Conservation (phyloP, 495 filamentous ascomycete species). For the Chaetomium fimeti region DNA sequence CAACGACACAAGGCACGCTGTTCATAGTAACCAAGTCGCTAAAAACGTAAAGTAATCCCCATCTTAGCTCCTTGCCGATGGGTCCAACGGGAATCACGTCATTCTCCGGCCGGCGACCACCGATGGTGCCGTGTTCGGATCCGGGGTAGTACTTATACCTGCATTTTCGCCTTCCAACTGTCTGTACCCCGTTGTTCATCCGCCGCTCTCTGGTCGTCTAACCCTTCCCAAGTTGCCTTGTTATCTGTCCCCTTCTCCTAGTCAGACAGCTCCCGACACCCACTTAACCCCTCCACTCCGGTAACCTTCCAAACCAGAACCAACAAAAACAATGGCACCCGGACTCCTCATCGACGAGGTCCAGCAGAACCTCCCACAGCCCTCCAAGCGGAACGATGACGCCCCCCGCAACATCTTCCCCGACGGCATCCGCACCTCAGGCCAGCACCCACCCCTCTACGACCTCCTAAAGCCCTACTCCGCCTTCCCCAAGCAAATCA, state of each 20-base stretch:
- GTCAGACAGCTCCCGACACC: background rate
- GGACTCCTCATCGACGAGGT: constrained; percentile 36
- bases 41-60: background rate
- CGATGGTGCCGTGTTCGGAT: background rate
- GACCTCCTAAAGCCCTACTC: constrained; percentile 64
- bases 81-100: constrained; percentile 4
- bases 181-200: background rate
- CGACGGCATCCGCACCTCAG: constrained; percentile 63
- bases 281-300: background rate
- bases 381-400: constrained; percentile 27
- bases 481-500: constrained; percentile 70
- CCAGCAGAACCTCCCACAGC: constrained; percentile 1
- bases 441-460: constrained; percentile 75
- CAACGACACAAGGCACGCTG: constrained; percentile 17
- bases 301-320: background rate
- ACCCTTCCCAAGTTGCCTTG: too few species aligned
- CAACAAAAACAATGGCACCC: constrained; percentile 33
- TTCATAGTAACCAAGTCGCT: background rate
- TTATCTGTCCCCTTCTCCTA: background rate
- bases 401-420: constrained; percentile 42
- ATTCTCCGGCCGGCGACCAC: background rate
- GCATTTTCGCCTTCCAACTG: background rate
- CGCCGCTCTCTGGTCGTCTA: background rate
- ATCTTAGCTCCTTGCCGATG: background rate
- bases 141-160: background rate